Base-by-base conservation (phyloP, 1,284 basidiomycete genomes). In the Earliella scabrosa region DNA sequence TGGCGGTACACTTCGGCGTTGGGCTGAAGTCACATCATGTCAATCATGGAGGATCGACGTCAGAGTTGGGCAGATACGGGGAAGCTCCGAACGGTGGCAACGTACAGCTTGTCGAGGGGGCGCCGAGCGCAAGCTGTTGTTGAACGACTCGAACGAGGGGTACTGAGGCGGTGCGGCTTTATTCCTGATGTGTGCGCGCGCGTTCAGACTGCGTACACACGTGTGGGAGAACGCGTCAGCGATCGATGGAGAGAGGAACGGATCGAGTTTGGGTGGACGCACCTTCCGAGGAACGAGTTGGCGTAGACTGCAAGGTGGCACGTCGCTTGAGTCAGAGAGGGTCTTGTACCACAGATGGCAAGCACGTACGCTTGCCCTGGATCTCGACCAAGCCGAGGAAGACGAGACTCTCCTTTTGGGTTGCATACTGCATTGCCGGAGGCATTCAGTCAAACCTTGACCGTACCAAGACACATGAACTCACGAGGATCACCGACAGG, bases 341-440 rank as follows among this genome's bases (percentile, higher is more conserved):
- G 4, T 2, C 5, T 9, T 10, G 13, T 6, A 18, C 16, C 5
- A 16, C 5, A 6, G 13, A 6, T 31, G 6, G 29, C 29, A 31
- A 31, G 29, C 29, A 56, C 58, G 50, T 34, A 60, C 58, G 58
- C 58, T 60, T 60, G 31, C 58, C 54, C 36, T 56, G 50, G 40
- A 60, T 56, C 51, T 60, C 58, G 45, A 60, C 53, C 31, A 60
- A 23, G 14, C 58, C 54, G 23, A 60, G 51, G 54, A 60, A 60
- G 23, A 56, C 51, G 16, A 60, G 38, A 29, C 51, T 56, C 41
- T 52, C 36, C 36, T 41, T 43, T 39, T 50, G 50, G 18, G 50
- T 47, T 10, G 58, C 58, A 18, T 41, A 41, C 21, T 31, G 13
- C 29, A 13, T 13, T 6, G 7, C 6, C 29, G 13, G 29, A 31